A percentile compares a stretch with the other conserved stretches of the same genome.
phyloP scores from a whole-genome alignment of 2,329 filamentous ascomycete species.

The Curvularia verruculosa region DNA sequence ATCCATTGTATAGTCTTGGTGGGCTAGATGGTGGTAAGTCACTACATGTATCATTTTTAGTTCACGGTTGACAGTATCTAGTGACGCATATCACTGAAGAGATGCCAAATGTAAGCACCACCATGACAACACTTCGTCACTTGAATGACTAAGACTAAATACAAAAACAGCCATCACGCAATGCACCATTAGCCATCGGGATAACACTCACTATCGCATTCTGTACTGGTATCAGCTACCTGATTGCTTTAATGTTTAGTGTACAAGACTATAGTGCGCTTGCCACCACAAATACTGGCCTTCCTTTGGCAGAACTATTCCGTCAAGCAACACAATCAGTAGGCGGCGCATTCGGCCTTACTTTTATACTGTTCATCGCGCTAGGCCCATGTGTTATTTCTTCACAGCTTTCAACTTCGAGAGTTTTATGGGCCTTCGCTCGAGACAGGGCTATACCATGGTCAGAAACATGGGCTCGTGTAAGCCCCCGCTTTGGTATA shows the following conservation, averaged over 20 bases:
- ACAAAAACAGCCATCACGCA: conserved; percentile 38
- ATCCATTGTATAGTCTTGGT: conserved; percentile 2
- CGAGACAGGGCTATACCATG: conserved; percentile 43
- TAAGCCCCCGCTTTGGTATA: conserved; percentile 6
- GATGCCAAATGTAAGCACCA: conserved; percentile 1
- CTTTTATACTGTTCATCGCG: conserved; percentile 53
- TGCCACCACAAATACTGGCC: conserved; percentile 47
- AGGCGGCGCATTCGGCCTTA: conserved; percentile 53
- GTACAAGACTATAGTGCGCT: conserved; percentile 36
- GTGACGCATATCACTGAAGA: conserved; percentile 4
- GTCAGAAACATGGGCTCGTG: conserved; percentile 8
- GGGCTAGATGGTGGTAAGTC: conserved; percentile 3
- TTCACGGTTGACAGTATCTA: neutral
- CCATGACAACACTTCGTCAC: no score
- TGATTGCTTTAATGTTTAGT: conserved; percentile 58
- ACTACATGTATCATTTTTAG: neutral
- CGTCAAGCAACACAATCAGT: conserved; percentile 51
- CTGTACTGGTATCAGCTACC: conserved; percentile 57
- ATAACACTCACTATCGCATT: conserved; percentile 60
- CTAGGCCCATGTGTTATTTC: conserved; percentile 52
- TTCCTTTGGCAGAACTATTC: conserved; percentile 57
- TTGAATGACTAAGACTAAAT: neutral
- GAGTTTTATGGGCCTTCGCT: conserved; percentile 54
- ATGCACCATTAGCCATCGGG: conserved; percentile 47
- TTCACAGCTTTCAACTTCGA: conserved; percentile 44